phyloP scores from a whole-genome alignment of 176 grass and related monocot species.

The Ensete ventricosum region DNA sequence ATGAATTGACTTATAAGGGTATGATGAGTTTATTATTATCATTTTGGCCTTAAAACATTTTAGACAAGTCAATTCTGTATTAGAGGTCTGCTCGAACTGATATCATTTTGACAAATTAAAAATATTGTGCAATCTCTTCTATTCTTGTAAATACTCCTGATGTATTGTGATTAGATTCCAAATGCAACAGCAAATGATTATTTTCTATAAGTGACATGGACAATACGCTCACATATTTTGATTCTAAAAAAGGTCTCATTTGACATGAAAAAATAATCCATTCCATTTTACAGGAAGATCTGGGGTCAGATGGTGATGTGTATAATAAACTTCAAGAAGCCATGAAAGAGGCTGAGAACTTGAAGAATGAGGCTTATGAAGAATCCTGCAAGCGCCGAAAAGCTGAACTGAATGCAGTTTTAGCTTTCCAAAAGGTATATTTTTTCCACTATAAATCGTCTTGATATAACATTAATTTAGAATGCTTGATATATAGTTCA shows the following conservation, averaged over 20 bases:
- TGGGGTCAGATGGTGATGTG: constrained; percentile 25
- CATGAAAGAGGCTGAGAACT: constrained; percentile 32
- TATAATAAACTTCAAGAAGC: constrained; percentile 35
- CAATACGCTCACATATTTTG: background rate
- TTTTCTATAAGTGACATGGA: background rate
- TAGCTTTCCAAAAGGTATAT: constrained; percentile 41
- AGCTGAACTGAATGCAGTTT: constrained; percentile 36
- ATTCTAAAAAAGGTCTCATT: background rate
- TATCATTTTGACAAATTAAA: too few relatives aligned
- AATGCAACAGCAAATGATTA: background rate
- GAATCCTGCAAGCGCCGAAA: constrained; percentile 52
- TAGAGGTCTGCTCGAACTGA: too few relatives aligned
- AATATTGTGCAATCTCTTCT: too few relatives aligned
- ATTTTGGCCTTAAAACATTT: too few relatives aligned
- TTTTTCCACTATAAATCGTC: background rate
- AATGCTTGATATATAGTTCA: background rate
- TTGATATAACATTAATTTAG: background rate
- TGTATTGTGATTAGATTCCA: background rate
- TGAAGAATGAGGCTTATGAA: constrained; percentile 33
- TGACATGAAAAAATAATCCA: background rate
- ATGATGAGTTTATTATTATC: too few relatives aligned
- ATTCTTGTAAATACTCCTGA: background rate
- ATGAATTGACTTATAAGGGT: too few relatives aligned
- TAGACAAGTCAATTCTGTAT: too few relatives aligned
- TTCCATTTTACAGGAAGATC: constrained; percentile 31